Conservation (phyloP, 371 early-diverging fungal species). For the Rhizopus delemar region DNA sequence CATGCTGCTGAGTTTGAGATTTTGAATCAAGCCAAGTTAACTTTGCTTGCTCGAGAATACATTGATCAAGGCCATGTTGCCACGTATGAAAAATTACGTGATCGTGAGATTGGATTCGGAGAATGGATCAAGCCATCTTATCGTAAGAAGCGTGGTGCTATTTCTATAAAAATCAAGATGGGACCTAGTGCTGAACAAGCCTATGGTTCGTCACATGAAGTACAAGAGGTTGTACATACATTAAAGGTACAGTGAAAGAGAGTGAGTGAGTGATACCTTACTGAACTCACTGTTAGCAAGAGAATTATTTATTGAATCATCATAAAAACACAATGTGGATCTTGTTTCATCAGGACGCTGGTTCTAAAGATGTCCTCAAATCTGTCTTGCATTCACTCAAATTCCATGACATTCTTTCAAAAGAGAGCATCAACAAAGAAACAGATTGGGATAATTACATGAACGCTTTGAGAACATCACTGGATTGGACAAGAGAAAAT, state of each 20-base stretch:
- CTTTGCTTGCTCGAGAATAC: slow-evolving; percentile 50
- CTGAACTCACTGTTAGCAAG: slow-evolving; percentile 22
- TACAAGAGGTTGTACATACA: slow-evolving; percentile 39
- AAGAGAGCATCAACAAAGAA: slow-evolving; percentile 30
- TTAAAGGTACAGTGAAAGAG: slow-evolving; percentile 28
- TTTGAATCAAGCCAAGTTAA: slow-evolving; percentile 62
- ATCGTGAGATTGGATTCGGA: slow-evolving; percentile 60
- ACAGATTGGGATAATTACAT: slow-evolving; percentile 33
- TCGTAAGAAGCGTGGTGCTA: slow-evolving; percentile 23
- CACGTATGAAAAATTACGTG: slow-evolving; percentile 41
- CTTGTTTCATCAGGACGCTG: slow-evolving; percentile 58
- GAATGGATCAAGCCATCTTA: slow-evolving; percentile 60
- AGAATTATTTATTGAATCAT: slow-evolving; percentile 50
- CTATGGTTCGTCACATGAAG: slow-evolving; percentile 40
- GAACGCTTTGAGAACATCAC: slow-evolving; percentile 34
- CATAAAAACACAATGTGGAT: slow-evolving; percentile 49
- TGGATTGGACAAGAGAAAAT: slow-evolving; percentile 52
- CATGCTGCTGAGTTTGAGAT: slow-evolving; percentile 69
- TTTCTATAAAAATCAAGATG: slow-evolving; percentile 41
- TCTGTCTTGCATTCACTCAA: slow-evolving; percentile 63
- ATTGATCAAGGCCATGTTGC: slow-evolving; percentile 47
- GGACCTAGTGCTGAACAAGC: slow-evolving; percentile 50
- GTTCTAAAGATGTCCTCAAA: slow-evolving; percentile 56
- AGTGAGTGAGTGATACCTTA: background rate
- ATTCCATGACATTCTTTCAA: slow-evolving; percentile 44